Conservation (phyloP, 2,329 filamentous ascomycete species). For the Aspergillus thermomutatus region DNA sequence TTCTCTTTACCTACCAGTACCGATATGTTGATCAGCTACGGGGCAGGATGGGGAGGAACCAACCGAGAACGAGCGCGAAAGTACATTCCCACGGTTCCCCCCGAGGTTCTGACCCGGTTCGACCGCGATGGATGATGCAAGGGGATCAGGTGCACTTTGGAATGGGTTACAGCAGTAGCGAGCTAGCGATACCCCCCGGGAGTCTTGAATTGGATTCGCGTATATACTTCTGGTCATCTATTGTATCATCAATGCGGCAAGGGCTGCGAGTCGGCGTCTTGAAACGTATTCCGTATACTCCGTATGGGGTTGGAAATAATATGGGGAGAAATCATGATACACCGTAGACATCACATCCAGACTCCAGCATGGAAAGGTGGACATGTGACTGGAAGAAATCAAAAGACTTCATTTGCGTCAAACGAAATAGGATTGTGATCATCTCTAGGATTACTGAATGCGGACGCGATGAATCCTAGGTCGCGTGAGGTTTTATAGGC, state of each 20-base stretch:
- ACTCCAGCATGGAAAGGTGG: background rate
- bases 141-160: background rate
- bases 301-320: background rate
- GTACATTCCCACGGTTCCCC: conserved; percentile 92
- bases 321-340: background rate
- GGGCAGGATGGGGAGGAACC: conserved; percentile 87
- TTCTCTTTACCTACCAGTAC: conserved; percentile 95
- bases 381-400: background rate
- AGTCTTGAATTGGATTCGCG: conserved; percentile 3
- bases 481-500: conserved; percentile 5
- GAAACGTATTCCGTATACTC: background rate
- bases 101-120: conserved; percentile 86
- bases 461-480: background rate
- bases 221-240: conserved; percentile 10
- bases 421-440: conserved; percentile 12
- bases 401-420: background rate
- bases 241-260: background rate
- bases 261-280: background rate
- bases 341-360: background rate
- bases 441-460: conserved; percentile 14
- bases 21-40: conserved; percentile 95
- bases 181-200: conserved; percentile 5
- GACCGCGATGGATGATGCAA: conserved; percentile 51
- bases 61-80: conserved; percentile 90
- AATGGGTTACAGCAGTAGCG: background rate